phyloP scores from a whole-genome alignment of 768 basidiomycete genomes.

The Rhizopogon salebrosus region DNA sequence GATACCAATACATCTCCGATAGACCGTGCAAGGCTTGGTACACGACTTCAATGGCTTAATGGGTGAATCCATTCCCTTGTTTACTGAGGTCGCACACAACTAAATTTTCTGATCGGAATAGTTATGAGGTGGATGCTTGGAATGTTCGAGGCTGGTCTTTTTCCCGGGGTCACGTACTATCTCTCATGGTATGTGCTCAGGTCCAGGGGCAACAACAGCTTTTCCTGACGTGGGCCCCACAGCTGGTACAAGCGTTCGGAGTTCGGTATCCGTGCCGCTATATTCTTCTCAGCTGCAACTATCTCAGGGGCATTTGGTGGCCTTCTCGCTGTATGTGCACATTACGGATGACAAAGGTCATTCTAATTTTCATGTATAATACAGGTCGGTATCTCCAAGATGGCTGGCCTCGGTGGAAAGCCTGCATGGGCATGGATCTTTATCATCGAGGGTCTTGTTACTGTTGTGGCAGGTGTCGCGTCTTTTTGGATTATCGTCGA shows the following conservation, averaged over 20 bases:
- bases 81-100: background rate
- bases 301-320: slow-evolving; percentile 82
- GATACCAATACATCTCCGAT: slow-evolving; percentile 3
- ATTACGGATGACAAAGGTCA: background rate
- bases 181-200: slow-evolving; percentile 54
- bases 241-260: slow-evolving; percentile 70
- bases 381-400: slow-evolving; percentile 59
- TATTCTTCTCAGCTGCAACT: slow-evolving; percentile 77
- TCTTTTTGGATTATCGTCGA: slow-evolving; percentile 81
- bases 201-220: too few species aligned
- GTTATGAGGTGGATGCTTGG: slow-evolving; percentile 72
- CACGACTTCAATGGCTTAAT: slow-evolving; percentile 65
- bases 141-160: slow-evolving; percentile 53
- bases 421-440: slow-evolving; percentile 71
- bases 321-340: slow-evolving; percentile 51
- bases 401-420: slow-evolving; percentile 67
- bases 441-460: slow-evolving; percentile 66
- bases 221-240: slow-evolving; percentile 28
- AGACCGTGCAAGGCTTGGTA: slow-evolving; percentile 73
- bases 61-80: slow-evolving; percentile 34
- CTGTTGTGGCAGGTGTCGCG: slow-evolving; percentile 55
- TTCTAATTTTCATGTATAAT: background rate
- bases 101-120: slow-evolving; percentile 17
- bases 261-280: slow-evolving; percentile 58
- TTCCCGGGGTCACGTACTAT: slow-evolving; percentile 56